Base-by-base conservation (phyloP, 2,329 filamentous ascomycete species). In the Chaetomium sp. region DNA sequence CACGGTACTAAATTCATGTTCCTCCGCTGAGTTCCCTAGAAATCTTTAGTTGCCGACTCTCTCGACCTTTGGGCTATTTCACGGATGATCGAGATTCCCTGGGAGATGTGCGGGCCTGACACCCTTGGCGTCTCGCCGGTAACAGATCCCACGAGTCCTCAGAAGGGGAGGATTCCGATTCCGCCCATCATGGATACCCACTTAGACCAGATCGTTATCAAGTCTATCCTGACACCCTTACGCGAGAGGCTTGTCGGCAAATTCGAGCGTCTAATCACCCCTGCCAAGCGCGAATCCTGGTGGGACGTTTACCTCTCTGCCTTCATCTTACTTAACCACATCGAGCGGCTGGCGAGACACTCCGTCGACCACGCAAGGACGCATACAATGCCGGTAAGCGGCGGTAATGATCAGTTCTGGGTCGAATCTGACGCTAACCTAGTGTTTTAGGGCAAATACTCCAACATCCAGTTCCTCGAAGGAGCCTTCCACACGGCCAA, bases 101-200 rank as follows among this genome's bases (percentile, higher is more conserved):
- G 70, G 70, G 58, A 70, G 33, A 70, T 70, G 45, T 70, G 68
- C 47, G 69, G 68, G 23, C 12, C 45, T 1, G 69, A 71, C 23
- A 69, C 65, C 0, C 70, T 71, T 13, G 70, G 67, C 2, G 57
- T 70, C 25, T 45, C 56, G 2, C 55, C 51, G 21, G 51, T 71
- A 21, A 38, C 13, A 4, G 63, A 70, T n/a, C 21, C 51, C 4
- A 47, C 53, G 19, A 70, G 65, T 38, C 69, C 68, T 5, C 65
- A 65, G 23, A 25, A 65, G 27, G 65, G 62, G 0, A 68, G 64
- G 35, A 67, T 70, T n/a, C 70, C 68, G 5, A 70, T 71, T 38
- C 70, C 70, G 21, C 70, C 70, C 1, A 70, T 66, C 33, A 71
- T 71, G 67, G 70, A 71, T 56, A 71, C 70, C 8, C 69, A 70